Conservation (phyloP, 306 rosid genomes). For the Medicago ruthenica region DNA sequence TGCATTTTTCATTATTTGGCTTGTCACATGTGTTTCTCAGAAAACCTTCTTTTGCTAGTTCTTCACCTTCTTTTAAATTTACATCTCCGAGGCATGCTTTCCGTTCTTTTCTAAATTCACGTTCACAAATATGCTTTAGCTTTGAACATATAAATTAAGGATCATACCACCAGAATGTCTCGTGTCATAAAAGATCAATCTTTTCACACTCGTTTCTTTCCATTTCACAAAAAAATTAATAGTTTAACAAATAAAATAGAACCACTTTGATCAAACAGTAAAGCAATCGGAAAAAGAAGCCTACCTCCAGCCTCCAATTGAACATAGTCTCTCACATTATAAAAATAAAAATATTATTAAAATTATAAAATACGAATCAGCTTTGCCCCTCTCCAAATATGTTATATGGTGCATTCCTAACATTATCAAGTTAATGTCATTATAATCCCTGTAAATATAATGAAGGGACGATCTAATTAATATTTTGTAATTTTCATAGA, state of each 20-base stretch:
- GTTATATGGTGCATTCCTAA: background rate
- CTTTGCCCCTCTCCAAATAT: background rate
- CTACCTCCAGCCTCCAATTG: background rate
- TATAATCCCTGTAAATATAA: too few species aligned
- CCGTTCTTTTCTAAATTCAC: constrained; percentile 26
- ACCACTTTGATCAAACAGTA: constrained; percentile 53
- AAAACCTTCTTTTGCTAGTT: too few species aligned
- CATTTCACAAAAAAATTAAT: constrained; percentile 27
- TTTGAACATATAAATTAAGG: constrained; percentile 33
- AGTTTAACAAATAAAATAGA: constrained; percentile 46
- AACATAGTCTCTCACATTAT: constrained; percentile 17
- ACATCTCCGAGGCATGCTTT: background rate
- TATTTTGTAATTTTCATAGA: background rate
- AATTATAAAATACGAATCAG: background rate
- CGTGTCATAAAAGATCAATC: constrained; percentile 24
- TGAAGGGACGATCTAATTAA: too few species aligned
- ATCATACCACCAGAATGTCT: constrained; percentile 45
- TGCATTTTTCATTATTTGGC: too few species aligned
- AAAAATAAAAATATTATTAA: too few species aligned
- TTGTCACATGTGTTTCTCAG: too few species aligned
- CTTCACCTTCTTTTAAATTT: too few species aligned
- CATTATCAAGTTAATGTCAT: too few species aligned
- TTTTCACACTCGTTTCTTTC: constrained; percentile 53
- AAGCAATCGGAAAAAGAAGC: constrained; percentile 45
- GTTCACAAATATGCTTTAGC: background rate